These are phyloP conservation scores for Umbilicus rupestris DNA, from an alignment of 164 flowering plant genomes.

Conservation along the genomic window DNA sequence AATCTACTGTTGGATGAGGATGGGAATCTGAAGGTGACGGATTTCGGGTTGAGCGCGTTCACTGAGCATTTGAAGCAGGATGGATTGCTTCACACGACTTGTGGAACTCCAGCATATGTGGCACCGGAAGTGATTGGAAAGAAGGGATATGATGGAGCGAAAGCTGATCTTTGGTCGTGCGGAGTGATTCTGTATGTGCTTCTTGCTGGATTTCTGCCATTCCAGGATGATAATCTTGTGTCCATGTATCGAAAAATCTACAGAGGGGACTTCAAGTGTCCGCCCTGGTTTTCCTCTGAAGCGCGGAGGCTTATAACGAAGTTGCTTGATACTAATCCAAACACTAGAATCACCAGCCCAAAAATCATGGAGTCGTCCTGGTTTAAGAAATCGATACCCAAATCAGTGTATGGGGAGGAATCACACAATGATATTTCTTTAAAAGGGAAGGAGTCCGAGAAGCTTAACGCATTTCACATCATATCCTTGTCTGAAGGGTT, in stretches of 20 bases:
- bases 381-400: slow-evolving; percentile 37
- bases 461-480: slow-evolving; percentile 45
- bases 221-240: slow-evolving; percentile 43
- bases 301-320: slow-evolving; percentile 28
- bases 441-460: slow-evolving; percentile 20
- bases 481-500: slow-evolving; percentile 46
- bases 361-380: slow-evolving; percentile 39
- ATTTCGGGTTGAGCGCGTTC: slow-evolving; percentile 44
- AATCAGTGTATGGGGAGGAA: neutral
- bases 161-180: slow-evolving; percentile 55
- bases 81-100: slow-evolving; percentile 45
- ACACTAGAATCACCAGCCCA: slow-evolving; percentile 27
- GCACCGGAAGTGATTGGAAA: slow-evolving; percentile 54
- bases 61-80: slow-evolving; percentile 44
- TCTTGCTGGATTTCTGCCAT: slow-evolving; percentile 48
- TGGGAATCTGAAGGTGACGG: slow-evolving; percentile 39
- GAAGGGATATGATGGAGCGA: slow-evolving; percentile 48
- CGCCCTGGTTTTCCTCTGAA: slow-evolving; percentile 50
- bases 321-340: slow-evolving; percentile 43
- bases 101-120: slow-evolving; percentile 57
- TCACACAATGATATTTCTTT: slow-evolving; percentile 9
- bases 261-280: slow-evolving; percentile 47
- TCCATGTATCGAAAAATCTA: slow-evolving; percentile 46
- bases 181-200: slow-evolving; percentile 47
- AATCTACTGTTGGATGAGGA: slow-evolving; percentile 40